These are phyloP conservation scores for Stipa capillata DNA, from an alignment of 176 grass and related monocot genomes.

Conservation along the genomic window DNA sequence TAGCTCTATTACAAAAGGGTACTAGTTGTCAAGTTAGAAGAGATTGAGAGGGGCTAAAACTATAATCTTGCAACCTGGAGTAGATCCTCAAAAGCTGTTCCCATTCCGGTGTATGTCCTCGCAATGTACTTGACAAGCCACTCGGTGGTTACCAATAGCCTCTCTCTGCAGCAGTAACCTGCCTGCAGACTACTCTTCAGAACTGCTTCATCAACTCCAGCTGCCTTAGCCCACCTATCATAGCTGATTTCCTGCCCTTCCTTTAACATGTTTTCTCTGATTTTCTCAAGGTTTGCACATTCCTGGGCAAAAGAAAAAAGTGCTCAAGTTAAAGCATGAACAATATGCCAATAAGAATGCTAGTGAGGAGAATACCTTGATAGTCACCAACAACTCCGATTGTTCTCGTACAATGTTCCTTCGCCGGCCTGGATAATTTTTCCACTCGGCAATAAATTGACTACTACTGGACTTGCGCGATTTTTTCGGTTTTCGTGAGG, in stretches of 20 bases:
- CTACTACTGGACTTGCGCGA: slow-evolving; percentile 3
- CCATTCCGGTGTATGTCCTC: slow-evolving; percentile 60
- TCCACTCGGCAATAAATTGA: slow-evolving; percentile 51
- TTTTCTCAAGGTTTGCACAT: slow-evolving; percentile 65
- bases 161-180: slow-evolving; percentile 63
- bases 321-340: background rate
- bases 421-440: slow-evolving; percentile 25
- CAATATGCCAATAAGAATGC: background rate
- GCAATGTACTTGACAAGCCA: slow-evolving; percentile 74
- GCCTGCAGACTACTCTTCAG: slow-evolving; percentile 44
- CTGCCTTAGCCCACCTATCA: slow-evolving; percentile 62
- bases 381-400: slow-evolving; percentile 44
- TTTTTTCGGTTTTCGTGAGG: slow-evolving; percentile 19
- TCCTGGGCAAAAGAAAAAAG: slow-evolving; percentile 29
- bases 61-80: slow-evolving; percentile 51
- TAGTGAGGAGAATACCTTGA: slow-evolving; percentile 51
- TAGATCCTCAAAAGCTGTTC: slow-evolving; percentile 73
- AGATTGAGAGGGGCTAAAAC: background rate
- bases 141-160: slow-evolving; percentile 49
- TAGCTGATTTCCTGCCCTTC: slow-evolving; percentile 40
- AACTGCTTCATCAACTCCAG: slow-evolving; percentile 42
- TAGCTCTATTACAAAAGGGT: background rate
- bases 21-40: background rate
- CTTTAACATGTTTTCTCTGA: slow-evolving; percentile 42
- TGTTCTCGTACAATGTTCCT: slow-evolving; percentile 45